Percentiles rank a stretch among this genome's conserved stretches.
Evolutionary conservation across 257 asterid species (phyloP).

Genomic region (Solanum arcanum): DNA sequence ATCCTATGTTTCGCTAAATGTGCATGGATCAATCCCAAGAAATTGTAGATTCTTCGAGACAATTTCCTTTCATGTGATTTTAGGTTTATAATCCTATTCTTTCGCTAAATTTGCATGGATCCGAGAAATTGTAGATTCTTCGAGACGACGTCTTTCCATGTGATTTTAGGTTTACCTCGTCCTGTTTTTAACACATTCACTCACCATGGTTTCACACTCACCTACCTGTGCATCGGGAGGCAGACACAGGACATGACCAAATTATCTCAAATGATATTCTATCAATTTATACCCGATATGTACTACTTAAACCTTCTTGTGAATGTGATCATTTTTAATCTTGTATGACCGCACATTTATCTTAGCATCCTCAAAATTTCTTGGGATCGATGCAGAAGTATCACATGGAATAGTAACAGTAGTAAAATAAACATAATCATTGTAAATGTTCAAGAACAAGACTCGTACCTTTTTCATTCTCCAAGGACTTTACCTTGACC

Average conservation of each 20-base stretch:
- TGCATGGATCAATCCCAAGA: neutral
- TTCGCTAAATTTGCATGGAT: neutral
- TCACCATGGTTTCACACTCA: neutral
- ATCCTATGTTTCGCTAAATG: neutral
- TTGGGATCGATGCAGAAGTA: neutral
- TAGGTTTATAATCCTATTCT: neutral
- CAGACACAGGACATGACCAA: neutral
- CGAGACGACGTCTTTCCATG: neutral
- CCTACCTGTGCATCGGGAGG: neutral
- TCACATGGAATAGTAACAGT: neutral
- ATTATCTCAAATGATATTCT: neutral
- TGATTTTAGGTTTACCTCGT: neutral
- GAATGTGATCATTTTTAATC: neutral
- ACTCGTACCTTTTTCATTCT: neutral
- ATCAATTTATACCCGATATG: neutral
- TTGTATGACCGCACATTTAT: neutral
- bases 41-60: neutral
- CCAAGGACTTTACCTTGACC: neutral
- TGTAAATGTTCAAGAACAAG: neutral
- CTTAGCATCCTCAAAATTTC: neutral
- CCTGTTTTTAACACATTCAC: neutral
- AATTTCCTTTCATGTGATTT: neutral
- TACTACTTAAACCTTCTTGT: neutral
- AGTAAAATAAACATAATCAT: neutral
- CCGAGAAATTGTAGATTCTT: neutral